Percentiles rank a stretch among this genome's conserved stretches.
Evolutionary conservation across 208 protist genomes (phyloP).

Genomic region (Crithidia thermophila): DNA sequence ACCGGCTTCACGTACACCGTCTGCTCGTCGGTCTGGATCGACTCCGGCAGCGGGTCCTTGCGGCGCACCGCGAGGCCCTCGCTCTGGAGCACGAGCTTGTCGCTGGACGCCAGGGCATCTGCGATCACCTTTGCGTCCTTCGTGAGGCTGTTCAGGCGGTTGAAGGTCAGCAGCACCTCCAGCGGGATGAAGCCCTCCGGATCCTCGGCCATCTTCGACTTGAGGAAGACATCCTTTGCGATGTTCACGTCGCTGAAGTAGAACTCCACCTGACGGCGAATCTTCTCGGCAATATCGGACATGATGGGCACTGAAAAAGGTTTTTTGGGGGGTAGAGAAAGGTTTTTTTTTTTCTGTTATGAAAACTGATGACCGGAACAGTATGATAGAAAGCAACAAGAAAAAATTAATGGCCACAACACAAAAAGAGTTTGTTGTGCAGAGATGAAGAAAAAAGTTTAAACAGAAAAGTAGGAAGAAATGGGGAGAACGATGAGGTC

Average conservation of each 20-base stretch:
- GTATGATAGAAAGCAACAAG: no score
- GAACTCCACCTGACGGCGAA: slow-evolving; percentile 88
- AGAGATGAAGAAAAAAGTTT: no score
- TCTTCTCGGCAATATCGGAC: slow-evolving; percentile 45
- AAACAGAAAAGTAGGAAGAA: no score
- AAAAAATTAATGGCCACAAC: no score
- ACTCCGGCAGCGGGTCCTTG: slow-evolving; percentile 79
- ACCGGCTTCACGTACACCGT: slow-evolving; percentile 90
- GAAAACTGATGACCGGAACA: no score
- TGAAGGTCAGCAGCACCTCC: slow-evolving; percentile 85
- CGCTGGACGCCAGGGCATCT: slow-evolving; percentile 62
- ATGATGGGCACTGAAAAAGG: slow-evolving; percentile 9
- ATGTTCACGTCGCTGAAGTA: slow-evolving; percentile 95
- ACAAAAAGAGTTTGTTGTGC: no score
- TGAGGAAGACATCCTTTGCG: slow-evolving; percentile 88
- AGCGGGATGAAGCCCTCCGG: slow-evolving; percentile 81
- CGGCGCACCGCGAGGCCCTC: slow-evolving; percentile 77
- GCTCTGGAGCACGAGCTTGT: slow-evolving; percentile 64
- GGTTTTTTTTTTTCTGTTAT: no score
- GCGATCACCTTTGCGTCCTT: slow-evolving; percentile 70
- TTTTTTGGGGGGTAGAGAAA: background rate
- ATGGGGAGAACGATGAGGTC: no score
- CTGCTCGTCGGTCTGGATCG: slow-evolving; percentile 85
- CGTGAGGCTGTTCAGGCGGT: slow-evolving; percentile 79
- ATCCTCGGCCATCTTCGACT: slow-evolving; percentile 88